phyloP scores from a whole-genome alignment of 2,329 filamentous ascomycete species.

The Xylariales sp. region DNA sequence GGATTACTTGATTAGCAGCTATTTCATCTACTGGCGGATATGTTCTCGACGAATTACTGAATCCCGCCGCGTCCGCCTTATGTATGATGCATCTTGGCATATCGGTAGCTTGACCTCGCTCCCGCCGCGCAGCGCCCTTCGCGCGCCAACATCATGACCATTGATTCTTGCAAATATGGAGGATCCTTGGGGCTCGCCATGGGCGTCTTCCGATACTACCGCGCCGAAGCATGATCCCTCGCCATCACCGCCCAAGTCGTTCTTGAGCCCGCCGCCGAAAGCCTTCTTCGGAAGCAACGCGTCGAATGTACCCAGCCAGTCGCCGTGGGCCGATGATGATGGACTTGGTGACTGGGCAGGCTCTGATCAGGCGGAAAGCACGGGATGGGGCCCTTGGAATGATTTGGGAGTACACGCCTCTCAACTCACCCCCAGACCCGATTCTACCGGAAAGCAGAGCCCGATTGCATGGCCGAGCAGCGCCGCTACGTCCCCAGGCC shows the following conservation, averaged over 20 bases:
- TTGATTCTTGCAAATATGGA: conserved; percentile 42
- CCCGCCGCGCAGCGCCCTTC: background rate
- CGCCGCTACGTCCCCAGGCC: conserved; percentile 30
- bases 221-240: conserved; percentile 27
- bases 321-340: conserved; percentile 38
- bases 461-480: conserved; percentile 36
- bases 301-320: conserved; percentile 26
- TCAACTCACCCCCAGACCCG: conserved; percentile 27
- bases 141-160: conserved; percentile 27
- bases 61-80: too few relatives aligned
- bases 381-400: conserved; percentile 28
- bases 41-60: too few relatives aligned
- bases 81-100: too few relatives aligned
- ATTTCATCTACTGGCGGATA: too few relatives aligned
- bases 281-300: conserved; percentile 35
- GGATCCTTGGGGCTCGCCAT: conserved; percentile 60
- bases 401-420: conserved; percentile 23
- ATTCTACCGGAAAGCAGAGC: conserved; percentile 29
- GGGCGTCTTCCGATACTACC: conserved; percentile 41
- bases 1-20: too few relatives aligned
- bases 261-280: conserved; percentile 37
- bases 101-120: too few relatives aligned
- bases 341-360: conserved; percentile 34
- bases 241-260: conserved; percentile 26
- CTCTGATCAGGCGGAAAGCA: conserved; percentile 20